A percentile compares a stretch with the other conserved stretches of the same genome.
These are phyloP conservation scores for Funneliformis mosseae DNA, from an alignment of 192 early-diverging fungal genomes.

Conservation along the genomic window DNA sequence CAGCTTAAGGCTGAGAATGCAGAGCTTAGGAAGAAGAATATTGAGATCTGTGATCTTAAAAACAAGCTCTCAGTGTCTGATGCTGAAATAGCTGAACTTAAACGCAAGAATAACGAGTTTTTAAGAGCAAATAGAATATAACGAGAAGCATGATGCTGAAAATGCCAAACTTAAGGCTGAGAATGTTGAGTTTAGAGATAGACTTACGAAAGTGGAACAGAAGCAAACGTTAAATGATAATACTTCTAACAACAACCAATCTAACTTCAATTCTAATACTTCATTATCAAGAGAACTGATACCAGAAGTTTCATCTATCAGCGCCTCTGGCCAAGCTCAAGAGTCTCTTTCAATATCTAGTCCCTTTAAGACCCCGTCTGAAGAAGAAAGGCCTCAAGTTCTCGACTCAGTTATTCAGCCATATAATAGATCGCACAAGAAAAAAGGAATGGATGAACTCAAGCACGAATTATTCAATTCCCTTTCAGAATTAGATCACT, in stretches of 20 bases:
- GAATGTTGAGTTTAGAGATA: no score
- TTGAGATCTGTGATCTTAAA: no score
- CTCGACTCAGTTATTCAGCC: background rate
- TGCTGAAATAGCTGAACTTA: background rate
- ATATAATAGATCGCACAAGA: background rate
- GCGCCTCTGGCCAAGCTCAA: background rate
- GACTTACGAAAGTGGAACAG: no score
- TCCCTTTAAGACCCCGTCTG: background rate
- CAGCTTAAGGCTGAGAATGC: background rate
- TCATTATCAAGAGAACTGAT: background rate
- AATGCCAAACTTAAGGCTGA: no score
- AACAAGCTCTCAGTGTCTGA: no score
- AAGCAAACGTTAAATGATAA: no score
- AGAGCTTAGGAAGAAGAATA: no score
- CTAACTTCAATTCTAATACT: no score
- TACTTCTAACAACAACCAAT: no score
- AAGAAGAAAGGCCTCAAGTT: background rate
- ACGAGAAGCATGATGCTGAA: no score
- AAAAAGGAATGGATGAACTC: slow-evolving; percentile 12
- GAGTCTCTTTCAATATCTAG: background rate
- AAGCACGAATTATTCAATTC: slow-evolving; percentile 4
- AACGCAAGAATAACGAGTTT: background rate
- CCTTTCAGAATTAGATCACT: background rate
- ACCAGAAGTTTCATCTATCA: background rate
- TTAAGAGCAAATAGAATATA: background rate